Percentiles rank a stretch among this genome's conserved stretches.
Evolutionary conservation across 2,329 filamentous ascomycete genomes (phyloP).

Genomic region (Alternaria arbusti): DNA sequence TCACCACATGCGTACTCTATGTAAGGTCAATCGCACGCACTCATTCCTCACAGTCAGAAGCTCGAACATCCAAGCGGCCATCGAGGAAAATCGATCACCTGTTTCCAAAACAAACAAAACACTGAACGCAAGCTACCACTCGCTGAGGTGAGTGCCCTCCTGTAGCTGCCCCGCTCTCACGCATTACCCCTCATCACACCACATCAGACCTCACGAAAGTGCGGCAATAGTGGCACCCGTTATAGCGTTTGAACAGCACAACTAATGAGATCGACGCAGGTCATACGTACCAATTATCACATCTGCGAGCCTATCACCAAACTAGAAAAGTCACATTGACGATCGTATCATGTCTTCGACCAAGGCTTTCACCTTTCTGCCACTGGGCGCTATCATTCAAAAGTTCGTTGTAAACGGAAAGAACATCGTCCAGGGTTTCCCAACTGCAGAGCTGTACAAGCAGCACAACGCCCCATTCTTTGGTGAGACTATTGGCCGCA

Average conservation of each 20-base stretch:
- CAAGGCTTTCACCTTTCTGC: constrained; percentile 65
- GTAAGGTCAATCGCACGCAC: constrained; percentile 2
- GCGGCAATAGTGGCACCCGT: neutral
- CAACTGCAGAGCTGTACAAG: constrained; percentile 75
- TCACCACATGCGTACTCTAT: constrained; percentile 8
- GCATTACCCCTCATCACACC: constrained; percentile 19
- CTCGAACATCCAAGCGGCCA: neutral
- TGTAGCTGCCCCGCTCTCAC: constrained; percentile 21
- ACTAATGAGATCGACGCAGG: constrained; percentile 11
- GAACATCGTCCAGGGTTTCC: constrained; percentile 91
- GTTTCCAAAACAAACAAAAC: neutral
- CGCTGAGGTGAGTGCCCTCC: constrained; percentile 23
- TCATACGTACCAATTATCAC: neutral
- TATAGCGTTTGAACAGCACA: neutral
- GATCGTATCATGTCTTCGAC: constrained; percentile 35
- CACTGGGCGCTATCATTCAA: constrained; percentile 80
- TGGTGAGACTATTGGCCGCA: constrained; percentile 88
- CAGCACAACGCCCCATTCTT: constrained; percentile 80
- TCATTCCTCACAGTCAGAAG: neutral
- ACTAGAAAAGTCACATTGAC: constrained; percentile 3
- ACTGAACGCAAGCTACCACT: neutral
- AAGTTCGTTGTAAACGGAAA: constrained; percentile 76
- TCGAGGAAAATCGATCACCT: constrained; percentile 1
- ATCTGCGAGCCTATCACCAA: neutral
- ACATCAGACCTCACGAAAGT: constrained; percentile 6